Evolutionary conservation across 2,329 filamentous ascomycete genomes (phyloP).

Genomic region (Colletotrichum chlorophyti): DNA sequence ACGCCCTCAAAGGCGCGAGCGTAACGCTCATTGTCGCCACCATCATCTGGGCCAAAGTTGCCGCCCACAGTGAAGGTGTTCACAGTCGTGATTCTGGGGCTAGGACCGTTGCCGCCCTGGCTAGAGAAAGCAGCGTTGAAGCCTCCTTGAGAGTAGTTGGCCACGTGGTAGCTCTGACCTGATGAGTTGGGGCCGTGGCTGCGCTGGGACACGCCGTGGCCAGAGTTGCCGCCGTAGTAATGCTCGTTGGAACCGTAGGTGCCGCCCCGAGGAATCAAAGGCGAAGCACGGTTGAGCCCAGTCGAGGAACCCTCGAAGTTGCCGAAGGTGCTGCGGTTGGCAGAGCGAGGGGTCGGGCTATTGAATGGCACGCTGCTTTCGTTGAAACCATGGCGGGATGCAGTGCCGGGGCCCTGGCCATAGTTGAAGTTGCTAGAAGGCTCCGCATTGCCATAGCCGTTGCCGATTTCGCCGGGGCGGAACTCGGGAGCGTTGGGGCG

Average conservation of each 20-base stretch:
- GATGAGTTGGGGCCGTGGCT: not conserved
- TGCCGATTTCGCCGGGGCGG: slow-evolving; percentile 32
- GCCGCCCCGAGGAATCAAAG: not conserved
- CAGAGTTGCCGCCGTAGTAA: not conserved
- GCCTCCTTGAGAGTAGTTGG: slow-evolving; percentile 3
- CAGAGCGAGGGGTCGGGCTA: slow-evolving; percentile 21
- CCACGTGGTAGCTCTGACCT: slow-evolving; percentile 4
- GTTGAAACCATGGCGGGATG: slow-evolving; percentile 18
- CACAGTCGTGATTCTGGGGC: not conserved
- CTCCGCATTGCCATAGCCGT: not conserved
- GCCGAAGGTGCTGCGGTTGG: not conserved
- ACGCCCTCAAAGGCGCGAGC: slow-evolving; percentile 26
- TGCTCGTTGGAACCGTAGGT: not conserved
- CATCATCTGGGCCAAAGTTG: slow-evolving; percentile 4
- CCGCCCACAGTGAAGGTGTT: not conserved
- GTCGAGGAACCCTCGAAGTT: slow-evolving; percentile 1
- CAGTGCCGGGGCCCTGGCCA: not conserved
- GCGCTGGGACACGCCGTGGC: slow-evolving; percentile 2
- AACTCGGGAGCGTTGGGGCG: slow-evolving; percentile 42
- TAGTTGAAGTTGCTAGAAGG: slow-evolving; percentile 15
- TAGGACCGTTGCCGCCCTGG: slow-evolving; percentile 6
- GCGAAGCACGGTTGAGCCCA: not conserved
- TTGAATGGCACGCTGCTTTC: slow-evolving; percentile 1
- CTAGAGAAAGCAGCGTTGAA: slow-evolving; percentile 1
- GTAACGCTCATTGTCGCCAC: slow-evolving; percentile 24